Conservation (phyloP, 2,329 filamentous ascomycete species). For the Gaeumannomyces sp. region DNA sequence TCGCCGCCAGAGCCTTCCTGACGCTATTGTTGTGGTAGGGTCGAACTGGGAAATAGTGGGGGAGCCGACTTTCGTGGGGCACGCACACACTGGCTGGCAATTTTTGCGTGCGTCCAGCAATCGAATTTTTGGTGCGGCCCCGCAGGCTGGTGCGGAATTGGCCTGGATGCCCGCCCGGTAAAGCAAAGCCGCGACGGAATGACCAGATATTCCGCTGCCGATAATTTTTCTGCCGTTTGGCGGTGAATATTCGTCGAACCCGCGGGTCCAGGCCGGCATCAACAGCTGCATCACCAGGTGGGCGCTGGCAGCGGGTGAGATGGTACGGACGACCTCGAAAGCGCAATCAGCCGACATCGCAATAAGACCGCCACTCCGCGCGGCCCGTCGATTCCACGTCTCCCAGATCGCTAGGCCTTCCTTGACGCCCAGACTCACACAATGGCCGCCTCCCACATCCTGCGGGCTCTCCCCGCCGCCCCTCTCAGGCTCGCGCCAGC, state of each 20-base stretch:
- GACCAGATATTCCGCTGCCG: neutral
- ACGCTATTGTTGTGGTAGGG: neutral
- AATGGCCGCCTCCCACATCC: neutral
- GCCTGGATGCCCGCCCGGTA: too few species aligned
- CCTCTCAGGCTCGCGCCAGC: neutral
- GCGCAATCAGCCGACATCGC: too few species aligned
- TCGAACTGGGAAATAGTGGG: slow-evolving; percentile 6
- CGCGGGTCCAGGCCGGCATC: neutral
- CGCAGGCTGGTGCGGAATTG: too few species aligned
- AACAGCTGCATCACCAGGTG: neutral
- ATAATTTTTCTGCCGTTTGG: neutral
- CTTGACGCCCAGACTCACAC: neutral
- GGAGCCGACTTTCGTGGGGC: slow-evolving; percentile 12
- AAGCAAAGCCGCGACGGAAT: neutral
- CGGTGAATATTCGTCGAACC: neutral
- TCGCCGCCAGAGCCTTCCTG: neutral
- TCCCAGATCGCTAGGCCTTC: too few species aligned
- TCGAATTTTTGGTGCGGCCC: slow-evolving; percentile 21
- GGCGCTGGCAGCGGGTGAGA: neutral
- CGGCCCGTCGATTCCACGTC: too few species aligned
- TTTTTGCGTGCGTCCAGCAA: slow-evolving; percentile 18
- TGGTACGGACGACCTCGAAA: too few species aligned
- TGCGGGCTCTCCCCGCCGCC: neutral
- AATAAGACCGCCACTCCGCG: too few species aligned
- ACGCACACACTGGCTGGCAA: slow-evolving; percentile 3